Percentiles rank a stretch among this genome's conserved stretches.
phyloP scores from a whole-genome alignment of 2,329 filamentous ascomycete species.

The Trichoderma simmonsii region DNA sequence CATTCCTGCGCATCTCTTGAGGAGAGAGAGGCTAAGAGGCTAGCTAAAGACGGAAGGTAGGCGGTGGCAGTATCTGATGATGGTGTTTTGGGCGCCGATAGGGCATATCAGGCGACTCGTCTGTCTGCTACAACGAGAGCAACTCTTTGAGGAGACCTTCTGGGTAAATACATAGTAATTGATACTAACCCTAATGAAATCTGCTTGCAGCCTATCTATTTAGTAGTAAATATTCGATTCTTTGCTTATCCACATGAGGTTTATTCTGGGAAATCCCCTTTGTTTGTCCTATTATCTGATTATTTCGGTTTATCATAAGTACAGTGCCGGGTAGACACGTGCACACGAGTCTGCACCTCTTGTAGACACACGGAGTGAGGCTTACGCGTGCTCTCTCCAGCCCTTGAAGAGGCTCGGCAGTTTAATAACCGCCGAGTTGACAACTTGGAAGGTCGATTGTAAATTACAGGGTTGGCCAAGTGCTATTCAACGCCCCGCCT shows the following conservation, averaged over 20 bases:
- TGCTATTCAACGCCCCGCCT: background rate
- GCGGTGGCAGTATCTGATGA: background rate
- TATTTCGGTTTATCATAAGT: background rate
- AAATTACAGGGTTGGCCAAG: background rate
- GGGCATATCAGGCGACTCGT: background rate
- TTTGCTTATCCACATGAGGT: background rate
- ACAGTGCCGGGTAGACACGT: background rate
- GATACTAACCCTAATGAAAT: background rate
- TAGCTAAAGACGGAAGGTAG: slow-evolving; percentile 11
- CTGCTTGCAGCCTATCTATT: background rate
- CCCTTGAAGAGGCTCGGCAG: background rate
- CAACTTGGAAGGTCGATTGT: background rate
- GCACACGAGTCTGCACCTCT: background rate
- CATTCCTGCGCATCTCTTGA: background rate
- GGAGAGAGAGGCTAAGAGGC: background rate
- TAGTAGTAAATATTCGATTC: background rate
- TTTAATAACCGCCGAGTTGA: background rate
- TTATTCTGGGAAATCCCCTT: background rate
- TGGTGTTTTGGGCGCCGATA: background rate
- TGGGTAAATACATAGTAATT: background rate
- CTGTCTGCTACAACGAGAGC: too few relatives aligned
- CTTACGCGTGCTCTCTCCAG: background rate
- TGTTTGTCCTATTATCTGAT: background rate
- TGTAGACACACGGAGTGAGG: background rate
- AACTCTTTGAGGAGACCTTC: background rate